phyloP scores from a whole-genome alignment of 805 yeast species.

The Suhomyces vadensis region DNA sequence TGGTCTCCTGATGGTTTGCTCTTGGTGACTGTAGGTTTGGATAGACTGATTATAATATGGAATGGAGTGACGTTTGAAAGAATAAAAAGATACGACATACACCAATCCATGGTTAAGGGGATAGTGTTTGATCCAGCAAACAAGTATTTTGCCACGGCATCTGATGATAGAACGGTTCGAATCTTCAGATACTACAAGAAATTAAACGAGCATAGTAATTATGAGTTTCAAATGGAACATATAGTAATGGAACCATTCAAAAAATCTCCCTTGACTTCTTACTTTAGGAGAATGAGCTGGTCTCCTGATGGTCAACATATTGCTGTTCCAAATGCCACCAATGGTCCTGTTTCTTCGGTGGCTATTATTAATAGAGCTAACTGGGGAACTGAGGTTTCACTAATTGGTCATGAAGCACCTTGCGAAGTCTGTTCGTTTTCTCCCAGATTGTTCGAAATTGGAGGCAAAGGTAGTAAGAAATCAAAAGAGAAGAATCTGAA shows the following conservation, averaged over 20 bases:
- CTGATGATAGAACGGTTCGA: conserved; percentile 91
- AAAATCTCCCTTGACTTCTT: conserved; percentile 88
- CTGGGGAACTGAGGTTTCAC: conserved; percentile 74
- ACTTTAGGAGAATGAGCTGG: conserved; percentile 85
- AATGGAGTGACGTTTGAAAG: conserved; percentile 89
- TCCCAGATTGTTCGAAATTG: conserved; percentile 60
- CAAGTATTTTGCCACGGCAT: conserved; percentile 94
- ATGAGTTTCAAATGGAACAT: conserved; percentile 84
- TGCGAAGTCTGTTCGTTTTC: conserved; percentile 79
- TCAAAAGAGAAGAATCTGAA: conserved; percentile 24
- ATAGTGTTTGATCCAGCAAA: conserved; percentile 98
- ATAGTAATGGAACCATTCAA: conserved; percentile 81
- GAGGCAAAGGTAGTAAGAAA: conserved; percentile 15
- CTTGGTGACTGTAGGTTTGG: conserved; percentile 91
- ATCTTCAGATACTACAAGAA: conserved; percentile 80
- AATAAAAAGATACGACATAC: conserved; percentile 85
- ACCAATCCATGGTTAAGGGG: conserved; percentile 94
- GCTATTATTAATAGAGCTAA: conserved; percentile 73
- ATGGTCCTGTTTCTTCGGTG: conserved; percentile 77
- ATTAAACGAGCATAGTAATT: conserved; percentile 54
- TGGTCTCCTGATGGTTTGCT: conserved; percentile 96
- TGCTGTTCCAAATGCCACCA: conserved; percentile 83
- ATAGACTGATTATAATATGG: conserved; percentile 91
- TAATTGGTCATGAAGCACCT: conserved; percentile 81
- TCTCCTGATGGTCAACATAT: conserved; percentile 88